phyloP scores from a whole-genome alignment of 1,284 basidiomycete genomes.

The Vanrija pseudolonga region DNA sequence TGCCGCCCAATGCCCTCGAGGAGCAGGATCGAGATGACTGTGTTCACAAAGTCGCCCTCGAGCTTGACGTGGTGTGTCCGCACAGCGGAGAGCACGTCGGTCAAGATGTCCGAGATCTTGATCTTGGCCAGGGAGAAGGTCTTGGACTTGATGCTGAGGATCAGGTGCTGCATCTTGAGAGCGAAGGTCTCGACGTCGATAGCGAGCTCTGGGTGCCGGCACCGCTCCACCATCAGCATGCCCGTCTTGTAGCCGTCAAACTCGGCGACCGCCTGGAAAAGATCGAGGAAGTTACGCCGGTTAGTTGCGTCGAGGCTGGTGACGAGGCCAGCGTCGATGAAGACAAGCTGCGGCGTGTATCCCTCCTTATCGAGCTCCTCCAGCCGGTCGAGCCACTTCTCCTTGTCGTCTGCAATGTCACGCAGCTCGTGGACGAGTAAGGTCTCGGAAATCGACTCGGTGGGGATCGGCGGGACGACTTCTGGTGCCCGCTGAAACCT shows the following conservation, averaged over 20 bases:
- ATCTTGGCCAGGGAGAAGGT: constrained; percentile 95
- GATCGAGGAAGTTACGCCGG: constrained; percentile 88
- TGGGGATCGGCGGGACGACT: constrained; percentile 30
- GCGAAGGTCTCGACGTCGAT: constrained; percentile 92
- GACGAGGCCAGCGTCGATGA: constrained; percentile 93
- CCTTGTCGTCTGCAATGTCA: constrained; percentile 57
- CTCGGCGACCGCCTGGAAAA: constrained; percentile 90
- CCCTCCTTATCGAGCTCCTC: constrained; percentile 63
- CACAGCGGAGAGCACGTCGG: constrained; percentile 82
- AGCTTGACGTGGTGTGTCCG: constrained; percentile 94
- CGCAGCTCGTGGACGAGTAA: constrained; percentile 67
- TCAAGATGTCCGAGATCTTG: constrained; percentile 89
- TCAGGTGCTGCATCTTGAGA: constrained; percentile 93
- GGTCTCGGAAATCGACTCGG: constrained; percentile 31
- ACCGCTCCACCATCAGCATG: constrained; percentile 93
- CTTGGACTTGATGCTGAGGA: constrained; percentile 88
- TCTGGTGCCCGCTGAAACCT: constrained; percentile 23
- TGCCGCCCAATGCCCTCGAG: constrained; percentile 95
- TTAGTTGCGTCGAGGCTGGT: constrained; percentile 78
- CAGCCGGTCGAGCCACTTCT: constrained; percentile 71
- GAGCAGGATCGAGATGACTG: constrained; percentile 87
- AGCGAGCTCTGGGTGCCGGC: constrained; percentile 84
- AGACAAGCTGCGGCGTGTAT: constrained; percentile 89
- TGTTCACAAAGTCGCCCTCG: constrained; percentile 98
- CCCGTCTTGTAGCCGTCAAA: constrained; percentile 96